Percentiles rank a stretch among this genome's conserved stretches.
Conservation (phyloP, 345 rosid species). For the Laguncularia racemosa region DNA sequence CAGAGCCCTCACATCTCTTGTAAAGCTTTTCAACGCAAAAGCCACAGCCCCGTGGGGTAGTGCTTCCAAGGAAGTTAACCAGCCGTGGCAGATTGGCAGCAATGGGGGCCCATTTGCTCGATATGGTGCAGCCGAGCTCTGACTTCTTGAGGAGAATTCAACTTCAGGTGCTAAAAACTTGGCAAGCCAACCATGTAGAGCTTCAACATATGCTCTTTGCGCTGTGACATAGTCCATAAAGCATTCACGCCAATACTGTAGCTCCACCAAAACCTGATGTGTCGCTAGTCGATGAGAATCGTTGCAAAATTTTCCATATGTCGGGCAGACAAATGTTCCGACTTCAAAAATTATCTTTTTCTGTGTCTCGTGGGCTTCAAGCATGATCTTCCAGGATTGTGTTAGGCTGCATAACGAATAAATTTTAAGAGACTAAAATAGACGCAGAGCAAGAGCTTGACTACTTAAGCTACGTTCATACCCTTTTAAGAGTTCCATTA, state of each 20-base stretch:
- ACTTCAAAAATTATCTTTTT: slow-evolving; percentile 54
- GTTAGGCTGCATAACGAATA: slow-evolving; percentile 35
- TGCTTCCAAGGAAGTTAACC: slow-evolving; percentile 40
- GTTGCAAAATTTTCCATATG: slow-evolving; percentile 51
- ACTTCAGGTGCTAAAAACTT: slow-evolving; percentile 57
- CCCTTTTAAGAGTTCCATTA: slow-evolving; percentile 63
- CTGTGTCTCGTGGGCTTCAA: slow-evolving; percentile 71
- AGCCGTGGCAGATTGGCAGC: slow-evolving; percentile 39
- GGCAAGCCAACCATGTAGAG: slow-evolving; percentile 54
- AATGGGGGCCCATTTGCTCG: slow-evolving; percentile 45
- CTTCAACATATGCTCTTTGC: slow-evolving; percentile 49
- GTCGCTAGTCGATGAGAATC: slow-evolving; percentile 66
- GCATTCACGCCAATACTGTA: slow-evolving; percentile 54
- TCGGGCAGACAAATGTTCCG: slow-evolving; percentile 40
- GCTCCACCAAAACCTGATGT: slow-evolving; percentile 69
- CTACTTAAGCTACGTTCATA: slow-evolving; percentile 11
- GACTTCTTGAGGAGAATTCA: slow-evolving; percentile 44
- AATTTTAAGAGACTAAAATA: slow-evolving; percentile 1
- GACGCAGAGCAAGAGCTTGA: no score
- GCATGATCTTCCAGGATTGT: slow-evolving; percentile 55
- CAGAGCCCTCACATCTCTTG: slow-evolving; percentile 44
- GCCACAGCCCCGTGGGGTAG: slow-evolving; percentile 41
- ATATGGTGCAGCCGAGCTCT: slow-evolving; percentile 29
- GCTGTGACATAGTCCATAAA: slow-evolving; percentile 40
- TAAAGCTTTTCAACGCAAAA: slow-evolving; percentile 50